Evolutionary conservation across 345 rosid species (phyloP), one percentile per base, ranked within the genome.

Genomic region (Cochlearia excelsa): DNA sequence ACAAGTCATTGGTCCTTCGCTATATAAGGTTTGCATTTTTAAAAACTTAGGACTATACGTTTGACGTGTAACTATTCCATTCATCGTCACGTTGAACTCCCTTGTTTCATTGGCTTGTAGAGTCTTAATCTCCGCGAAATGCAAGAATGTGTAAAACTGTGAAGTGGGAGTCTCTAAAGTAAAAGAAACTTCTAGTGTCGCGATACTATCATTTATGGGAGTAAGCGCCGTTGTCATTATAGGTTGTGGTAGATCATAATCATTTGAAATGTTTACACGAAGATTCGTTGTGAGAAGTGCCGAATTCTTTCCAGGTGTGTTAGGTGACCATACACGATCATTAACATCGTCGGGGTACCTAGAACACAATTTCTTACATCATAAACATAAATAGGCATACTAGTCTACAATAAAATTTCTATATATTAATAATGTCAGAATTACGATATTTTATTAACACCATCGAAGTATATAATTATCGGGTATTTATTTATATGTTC

Each of bases 191-290:
- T 38, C 23, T 57, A 79, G 49, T 3, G 77, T 61, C 9, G 30
- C 11, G 4, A 49, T 45, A 23, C 53, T 65, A 0, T 38, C 65
- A 51, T 66, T 49, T 29, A 2, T 5, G 2, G 78, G 69, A 2
- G 50, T 70, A 4, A 53, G 56, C 0, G 81, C 75, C 7, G 34
- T 70, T 16, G 38, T 39, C 74, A 74, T 77, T 26, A 70, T 70
- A 26, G 46, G 31, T 9, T 61, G 46, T 10, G 76, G 74, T 7
- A 38, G 43, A 51, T 51, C 27, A 27, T 28, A 74, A 34, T 2
- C 38, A 30, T 30, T 31, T 7, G 51, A 44, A 44, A 53, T 59
- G 63, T 59, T 56, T 1, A 56, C n/a, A 5, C n/a, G 34, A 2
- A 40, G 61, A 28, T 1, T 29, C 2, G 61, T 56, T 9, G 35